These are phyloP conservation scores for Aspergillus sp. DNA, from an alignment of 2,329 filamentous ascomycete species.

Conservation along the genomic window DNA sequence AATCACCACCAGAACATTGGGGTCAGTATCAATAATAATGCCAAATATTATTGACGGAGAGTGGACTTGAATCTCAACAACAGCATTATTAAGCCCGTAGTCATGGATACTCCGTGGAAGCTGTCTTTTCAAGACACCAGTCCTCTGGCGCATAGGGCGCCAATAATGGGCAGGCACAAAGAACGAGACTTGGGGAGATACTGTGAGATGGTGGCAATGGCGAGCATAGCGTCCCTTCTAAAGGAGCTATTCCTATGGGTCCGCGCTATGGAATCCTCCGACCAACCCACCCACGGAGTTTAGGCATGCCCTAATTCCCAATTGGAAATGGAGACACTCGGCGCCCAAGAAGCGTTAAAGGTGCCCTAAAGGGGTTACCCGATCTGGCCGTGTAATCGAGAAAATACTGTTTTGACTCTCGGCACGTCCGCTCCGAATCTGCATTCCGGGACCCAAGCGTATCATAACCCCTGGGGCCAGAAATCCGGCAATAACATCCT, in stretches of 20 bases:
- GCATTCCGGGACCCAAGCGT: neutral
- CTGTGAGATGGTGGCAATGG: conserved; percentile 24
- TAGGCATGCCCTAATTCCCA: conserved; percentile 20
- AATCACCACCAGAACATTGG: conserved; percentile 4
- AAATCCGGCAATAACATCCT: neutral
- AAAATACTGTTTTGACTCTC: conserved; percentile 4
- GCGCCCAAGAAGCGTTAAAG: conserved; percentile 13
- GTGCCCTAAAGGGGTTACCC: conserved; percentile 8
- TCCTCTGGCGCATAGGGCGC: conserved; percentile 13
- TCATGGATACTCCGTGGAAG: neutral
- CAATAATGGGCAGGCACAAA: conserved; percentile 29
- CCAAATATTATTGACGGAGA: neutral
- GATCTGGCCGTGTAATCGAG: neutral
- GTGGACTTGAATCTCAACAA: neutral
- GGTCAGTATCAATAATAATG: neutral
- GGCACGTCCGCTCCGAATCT: neutral
- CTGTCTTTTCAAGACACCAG: conserved; percentile 3
- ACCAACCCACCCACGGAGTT: conserved; percentile 18
- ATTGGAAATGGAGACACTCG: conserved; percentile 12
- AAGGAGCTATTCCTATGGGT: conserved; percentile 24
- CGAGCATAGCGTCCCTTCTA: conserved; percentile 23
- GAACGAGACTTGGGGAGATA: conserved; percentile 14
- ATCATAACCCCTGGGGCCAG: neutral
- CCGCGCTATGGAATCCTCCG: conserved; percentile 26
- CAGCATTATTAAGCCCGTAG: conserved; percentile 5